A percentile compares a stretch with the other conserved stretches of the same genome.
Evolutionary conservation across 768 basidiomycete genomes (phyloP).

Genomic region (Lactifluus volemus): DNA sequence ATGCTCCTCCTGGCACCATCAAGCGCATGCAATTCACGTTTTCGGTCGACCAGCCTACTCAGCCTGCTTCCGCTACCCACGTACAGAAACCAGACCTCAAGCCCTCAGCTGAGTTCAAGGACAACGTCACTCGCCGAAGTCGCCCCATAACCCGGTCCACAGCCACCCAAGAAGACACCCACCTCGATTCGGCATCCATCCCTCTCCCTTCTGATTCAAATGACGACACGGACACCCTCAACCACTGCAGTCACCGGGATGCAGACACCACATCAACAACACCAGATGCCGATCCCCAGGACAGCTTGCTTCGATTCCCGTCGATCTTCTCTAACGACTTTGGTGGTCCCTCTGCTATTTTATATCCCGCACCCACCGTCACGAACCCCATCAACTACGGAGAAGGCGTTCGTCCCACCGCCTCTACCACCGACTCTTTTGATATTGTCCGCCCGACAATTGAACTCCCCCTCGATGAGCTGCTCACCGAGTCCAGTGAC

Average conservation of each 20-base stretch:
- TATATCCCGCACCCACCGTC: slow-evolving; percentile 59
- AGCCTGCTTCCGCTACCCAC: slow-evolving; percentile 35
- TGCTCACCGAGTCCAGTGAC: slow-evolving; percentile 42
- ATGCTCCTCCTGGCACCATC: slow-evolving; percentile 60
- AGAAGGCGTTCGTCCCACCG: slow-evolving; percentile 49
- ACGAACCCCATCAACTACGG: slow-evolving; percentile 69
- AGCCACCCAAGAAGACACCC: slow-evolving; percentile 27
- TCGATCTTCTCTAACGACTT: slow-evolving; percentile 67
- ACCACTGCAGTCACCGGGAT: slow-evolving; percentile 28
- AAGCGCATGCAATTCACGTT: slow-evolving; percentile 90
- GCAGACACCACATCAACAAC: slow-evolving; percentile 4
- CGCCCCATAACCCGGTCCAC: slow-evolving; percentile 33
- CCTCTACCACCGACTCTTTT: slow-evolving; percentile 42
- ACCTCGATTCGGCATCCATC: not conserved
- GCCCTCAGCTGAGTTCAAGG: slow-evolving; percentile 60
- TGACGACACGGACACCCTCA: slow-evolving; percentile 31
- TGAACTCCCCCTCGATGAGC: slow-evolving; percentile 75
- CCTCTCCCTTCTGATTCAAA: slow-evolving; percentile 1
- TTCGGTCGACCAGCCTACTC: slow-evolving; percentile 63
- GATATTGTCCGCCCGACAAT: slow-evolving; percentile 71
- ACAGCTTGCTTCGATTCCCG: slow-evolving; percentile 55
- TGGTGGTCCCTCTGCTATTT: slow-evolving; percentile 67
- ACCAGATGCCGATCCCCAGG: slow-evolving; percentile 16
- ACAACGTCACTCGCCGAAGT: slow-evolving; percentile 33
- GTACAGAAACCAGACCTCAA: slow-evolving; percentile 60